phyloP scores from a whole-genome alignment of 2,329 filamentous ascomycete genomes.

The Coniochaeta prunicola region DNA sequence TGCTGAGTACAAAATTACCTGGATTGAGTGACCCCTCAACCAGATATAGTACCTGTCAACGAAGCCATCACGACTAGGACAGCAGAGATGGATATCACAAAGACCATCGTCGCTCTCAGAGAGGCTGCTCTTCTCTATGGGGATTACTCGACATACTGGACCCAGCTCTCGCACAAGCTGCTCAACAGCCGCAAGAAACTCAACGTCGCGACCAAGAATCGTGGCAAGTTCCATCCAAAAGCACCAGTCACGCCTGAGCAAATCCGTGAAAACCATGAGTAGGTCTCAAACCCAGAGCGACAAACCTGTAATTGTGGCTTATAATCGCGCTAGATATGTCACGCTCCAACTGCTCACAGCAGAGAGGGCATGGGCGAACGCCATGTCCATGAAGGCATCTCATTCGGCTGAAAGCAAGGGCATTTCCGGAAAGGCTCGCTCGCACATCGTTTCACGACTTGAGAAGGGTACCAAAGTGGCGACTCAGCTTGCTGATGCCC shows the following conservation, averaged over 20 bases:
- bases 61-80: background rate
- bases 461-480: conserved; percentile 71
- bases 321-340: conserved; percentile 56
- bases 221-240: conserved; percentile 75
- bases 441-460: conserved; percentile 82
- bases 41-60: background rate
- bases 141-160: conserved; percentile 81
- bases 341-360: conserved; percentile 76
- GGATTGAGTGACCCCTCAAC: background rate
- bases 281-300: conserved; percentile 23
- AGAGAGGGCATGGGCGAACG: conserved; percentile 91
- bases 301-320: conserved; percentile 69
- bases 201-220: conserved; percentile 74
- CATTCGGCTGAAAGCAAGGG: conserved; percentile 75
- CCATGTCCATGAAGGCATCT: conserved; percentile 85
- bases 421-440: conserved; percentile 70
- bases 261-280: conserved; percentile 70
- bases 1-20: background rate
- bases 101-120: conserved; percentile 69
- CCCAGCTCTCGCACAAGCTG: conserved; percentile 71
- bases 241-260: conserved; percentile 65
- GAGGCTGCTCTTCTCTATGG: conserved; percentile 81
- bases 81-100: conserved; percentile 76
- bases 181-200: conserved; percentile 80
- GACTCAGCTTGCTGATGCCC: conserved; percentile 55